Conservation (phyloP, 345 rosid species). For the Noccaea bulbosa region DNA sequence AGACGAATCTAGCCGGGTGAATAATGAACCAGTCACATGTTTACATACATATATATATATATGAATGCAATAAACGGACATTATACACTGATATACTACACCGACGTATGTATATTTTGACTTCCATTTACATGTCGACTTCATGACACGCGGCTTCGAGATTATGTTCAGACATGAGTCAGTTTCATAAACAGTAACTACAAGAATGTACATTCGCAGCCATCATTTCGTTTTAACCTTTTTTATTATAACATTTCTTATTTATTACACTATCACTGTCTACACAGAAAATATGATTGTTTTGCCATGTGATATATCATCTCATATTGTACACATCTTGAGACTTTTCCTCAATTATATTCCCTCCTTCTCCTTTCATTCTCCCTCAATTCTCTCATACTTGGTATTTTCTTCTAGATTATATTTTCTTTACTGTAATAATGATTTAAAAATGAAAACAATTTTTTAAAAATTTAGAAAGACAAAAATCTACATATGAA, state of each 20-base stretch:
- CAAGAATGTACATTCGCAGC: constrained; percentile 3
- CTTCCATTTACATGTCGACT: constrained; percentile 38
- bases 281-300: constrained; percentile 37
- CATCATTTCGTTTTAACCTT: constrained; percentile 12
- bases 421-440: background rate
- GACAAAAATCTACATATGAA: no score
- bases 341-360: constrained; percentile 43
- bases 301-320: constrained; percentile 43
- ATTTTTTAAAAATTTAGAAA: background rate
- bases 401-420: no score
- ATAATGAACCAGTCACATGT: background rate
- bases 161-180: constrained; percentile 38
- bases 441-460: background rate
- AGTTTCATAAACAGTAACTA: constrained; percentile 36
- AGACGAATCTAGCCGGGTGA: background rate
- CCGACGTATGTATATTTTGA: background rate
- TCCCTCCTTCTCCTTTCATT: constrained; percentile 11
- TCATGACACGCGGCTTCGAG: constrained; percentile 27
- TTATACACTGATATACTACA: background rate
- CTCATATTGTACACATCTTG: constrained; percentile 35
- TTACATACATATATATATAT: background rate
- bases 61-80: background rate
- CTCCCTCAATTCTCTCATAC: constrained; percentile 10
- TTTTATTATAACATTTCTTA: background rate
- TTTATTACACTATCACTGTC: constrained; percentile 32